Percentiles rank a stretch among this genome's conserved stretches.
Evolutionary conservation across 1,139 yeast species (phyloP).

Genomic region (Geotrichum klebahnii): DNA sequence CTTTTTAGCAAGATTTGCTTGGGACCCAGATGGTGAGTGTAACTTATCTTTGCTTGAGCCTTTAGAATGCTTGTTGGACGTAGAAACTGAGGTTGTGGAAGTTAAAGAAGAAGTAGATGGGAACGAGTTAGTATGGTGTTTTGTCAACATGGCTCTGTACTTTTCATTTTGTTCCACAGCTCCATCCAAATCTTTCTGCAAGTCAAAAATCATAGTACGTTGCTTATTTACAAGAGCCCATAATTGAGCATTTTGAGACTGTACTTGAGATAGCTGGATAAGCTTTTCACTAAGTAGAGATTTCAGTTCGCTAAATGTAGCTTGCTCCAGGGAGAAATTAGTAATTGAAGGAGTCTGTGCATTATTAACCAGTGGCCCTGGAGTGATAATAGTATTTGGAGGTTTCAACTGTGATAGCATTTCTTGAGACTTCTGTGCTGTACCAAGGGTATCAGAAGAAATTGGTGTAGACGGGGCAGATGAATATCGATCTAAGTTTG

Average conservation of each 20-base stretch:
- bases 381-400: conserved; percentile 9
- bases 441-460: background rate
- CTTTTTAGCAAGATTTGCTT: conserved; percentile 1
- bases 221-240: conserved; percentile 36
- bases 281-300: conserved; percentile 21
- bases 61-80: background rate
- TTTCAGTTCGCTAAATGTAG: conserved; percentile 20
- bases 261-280: conserved; percentile 26
- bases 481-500: background rate
- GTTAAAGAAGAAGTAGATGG: conserved; percentile 9
- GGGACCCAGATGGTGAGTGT: background rate
- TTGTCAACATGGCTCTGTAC: conserved; percentile 14
- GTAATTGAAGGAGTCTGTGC: conserved; percentile 8
- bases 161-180: conserved; percentile 29
- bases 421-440: too few species aligned
- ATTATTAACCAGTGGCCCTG: background rate
- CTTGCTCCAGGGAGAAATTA: conserved; percentile 19
- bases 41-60: background rate
- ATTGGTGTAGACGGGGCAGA: background rate
- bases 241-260: conserved; percentile 34
- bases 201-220: conserved; percentile 34
- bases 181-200: conserved; percentile 33
- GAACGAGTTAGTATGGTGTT: conserved; percentile 5
- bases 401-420: background rate
- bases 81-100: conserved; percentile 1